Percentiles rank a stretch among this genome's conserved stretches.
phyloP scores from a whole-genome alignment of 2,329 filamentous ascomycete genomes.

The Teratosphaeria gauchensis region DNA sequence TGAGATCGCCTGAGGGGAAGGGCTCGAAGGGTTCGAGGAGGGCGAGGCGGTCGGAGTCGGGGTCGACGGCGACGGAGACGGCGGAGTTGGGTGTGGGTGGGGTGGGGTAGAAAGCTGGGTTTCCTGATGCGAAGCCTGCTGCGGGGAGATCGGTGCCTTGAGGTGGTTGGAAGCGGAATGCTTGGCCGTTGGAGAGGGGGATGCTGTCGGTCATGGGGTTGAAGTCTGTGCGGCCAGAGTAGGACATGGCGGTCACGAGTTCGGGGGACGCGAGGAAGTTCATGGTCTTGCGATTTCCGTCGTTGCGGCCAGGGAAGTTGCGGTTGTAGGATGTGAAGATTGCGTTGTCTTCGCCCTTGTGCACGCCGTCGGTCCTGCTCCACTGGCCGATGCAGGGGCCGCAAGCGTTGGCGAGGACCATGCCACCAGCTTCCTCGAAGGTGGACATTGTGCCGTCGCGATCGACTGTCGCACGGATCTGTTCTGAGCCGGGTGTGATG shows the following conservation, averaged over 20 bases:
- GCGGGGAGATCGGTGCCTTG: conserved; percentile 51
- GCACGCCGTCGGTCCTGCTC: conserved; percentile 77
- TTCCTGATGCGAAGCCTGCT: conserved; percentile 72
- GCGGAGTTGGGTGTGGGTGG: conserved; percentile 61
- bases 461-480: conserved; percentile 88
- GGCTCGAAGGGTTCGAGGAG: conserved; percentile 80
- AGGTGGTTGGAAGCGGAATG: conserved; percentile 76
- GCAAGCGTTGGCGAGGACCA: conserved; percentile 88
- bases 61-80: conserved; percentile 67
- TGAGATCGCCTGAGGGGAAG: conserved; percentile 66
- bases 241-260: conserved; percentile 91
- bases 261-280: conserved; percentile 97
- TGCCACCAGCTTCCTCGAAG: conserved; percentile 76
- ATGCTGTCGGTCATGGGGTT: conserved; percentile 88
- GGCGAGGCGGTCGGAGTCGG: conserved; percentile 81
- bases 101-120: conserved; percentile 62
- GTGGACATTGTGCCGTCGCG: conserved; percentile 79
- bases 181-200: conserved; percentile 64
- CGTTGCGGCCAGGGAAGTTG: conserved; percentile 94
- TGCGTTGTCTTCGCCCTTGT: conserved; percentile 80
- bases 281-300: conserved; percentile 94
- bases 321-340: conserved; percentile 98
- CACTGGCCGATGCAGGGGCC: conserved; percentile 62
- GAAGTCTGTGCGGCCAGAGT: conserved; percentile 85
- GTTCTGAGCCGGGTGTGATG: conserved; percentile 91